phyloP scores from a whole-genome alignment of 2,329 filamentous ascomycete species.

The Didymella segeticola region DNA sequence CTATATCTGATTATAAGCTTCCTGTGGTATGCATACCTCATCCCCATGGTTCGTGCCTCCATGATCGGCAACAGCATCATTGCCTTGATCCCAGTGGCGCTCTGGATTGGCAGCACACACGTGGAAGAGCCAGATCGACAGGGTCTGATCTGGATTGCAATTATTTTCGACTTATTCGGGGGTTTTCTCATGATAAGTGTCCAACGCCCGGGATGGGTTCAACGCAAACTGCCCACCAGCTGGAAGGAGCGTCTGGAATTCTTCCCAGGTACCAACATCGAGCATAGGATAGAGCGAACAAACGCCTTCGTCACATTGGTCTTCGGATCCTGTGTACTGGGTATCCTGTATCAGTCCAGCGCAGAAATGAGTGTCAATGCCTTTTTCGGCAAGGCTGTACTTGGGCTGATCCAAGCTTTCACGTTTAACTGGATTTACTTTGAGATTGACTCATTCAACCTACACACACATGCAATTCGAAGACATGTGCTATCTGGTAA shows the following conservation, averaged over 20 bases:
- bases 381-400: slow-evolving; percentile 67
- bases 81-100: slow-evolving; percentile 56
- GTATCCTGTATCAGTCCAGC: slow-evolving; percentile 65
- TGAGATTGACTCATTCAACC: slow-evolving; percentile 65
- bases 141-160: slow-evolving; percentile 63
- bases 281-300: slow-evolving; percentile 69
- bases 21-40: slow-evolving; percentile 54
- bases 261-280: slow-evolving; percentile 68
- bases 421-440: slow-evolving; percentile 70
- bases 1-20: slow-evolving; percentile 61
- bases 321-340: slow-evolving; percentile 69
- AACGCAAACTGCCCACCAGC: slow-evolving; percentile 23
- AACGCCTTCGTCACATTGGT: slow-evolving; percentile 70
- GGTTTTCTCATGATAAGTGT: slow-evolving; percentile 53
- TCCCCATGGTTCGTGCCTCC: slow-evolving; percentile 65
- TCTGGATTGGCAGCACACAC: slow-evolving; percentile 69
- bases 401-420: slow-evolving; percentile 65
- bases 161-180: slow-evolving; percentile 62
- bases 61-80: slow-evolving; percentile 60
- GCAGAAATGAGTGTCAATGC: slow-evolving; percentile 61
- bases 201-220: slow-evolving; percentile 31
- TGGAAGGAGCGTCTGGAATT: slow-evolving; percentile 60
- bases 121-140: slow-evolving; percentile 62
- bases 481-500: slow-evolving; percentile 55
- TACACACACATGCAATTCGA: slow-evolving; percentile 67